Base-by-base conservation (phyloP, 1,284 basidiomycete genomes). In the Sporisorium iseilematis-ciliati region DNA sequence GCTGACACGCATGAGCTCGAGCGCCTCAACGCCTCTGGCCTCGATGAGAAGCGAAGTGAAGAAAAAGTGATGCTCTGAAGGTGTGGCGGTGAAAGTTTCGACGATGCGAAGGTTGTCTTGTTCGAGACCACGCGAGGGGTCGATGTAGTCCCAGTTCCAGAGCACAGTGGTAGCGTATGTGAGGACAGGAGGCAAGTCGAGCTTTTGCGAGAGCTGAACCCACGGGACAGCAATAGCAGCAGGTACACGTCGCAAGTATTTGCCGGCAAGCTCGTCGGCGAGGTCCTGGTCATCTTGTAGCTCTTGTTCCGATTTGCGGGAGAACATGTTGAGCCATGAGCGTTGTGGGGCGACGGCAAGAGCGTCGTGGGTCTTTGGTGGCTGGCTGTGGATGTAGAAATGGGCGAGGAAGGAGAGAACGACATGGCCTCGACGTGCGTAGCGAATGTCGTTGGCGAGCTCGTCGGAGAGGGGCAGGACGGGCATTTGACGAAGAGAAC, bases 151-250 rank as follows among this genome's bases (percentile, higher is more conserved):
- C 93, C 93, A 97, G 83, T 97, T 97, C 88, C 95, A 98, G 7
- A 98, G 88, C 2, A 97, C 95, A 31, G 92, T 92, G 84, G 96
- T 95, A 12, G 95, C 92, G 82, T 97, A 98, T 2, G 95, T 97
- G 50, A 96, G 88, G 45, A 97, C 88, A 0, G 95, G 95, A 0
- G 96, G 95, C 1, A 98, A 87, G 66, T 92, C 92, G 16, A 98
- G 89, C 54, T 92, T 88, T 0, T 88, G 86, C 21, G 91, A 93
- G 25, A 95, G 88, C 73, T 90, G 88, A n/a, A 94, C 67, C 68
- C 76, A 78, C 1, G 89, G 95, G 7, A 95, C 86, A 3, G 92
- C 89, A 63, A 97, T 87, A 1, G 91, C 87, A 0, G 88, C 86
- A 18, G 94, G 95, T 49, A 97, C 90, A 21, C 87, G 82, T 59